Conservation (phyloP, 768 basidiomycete species). For the Leccinum variicolor region DNA sequence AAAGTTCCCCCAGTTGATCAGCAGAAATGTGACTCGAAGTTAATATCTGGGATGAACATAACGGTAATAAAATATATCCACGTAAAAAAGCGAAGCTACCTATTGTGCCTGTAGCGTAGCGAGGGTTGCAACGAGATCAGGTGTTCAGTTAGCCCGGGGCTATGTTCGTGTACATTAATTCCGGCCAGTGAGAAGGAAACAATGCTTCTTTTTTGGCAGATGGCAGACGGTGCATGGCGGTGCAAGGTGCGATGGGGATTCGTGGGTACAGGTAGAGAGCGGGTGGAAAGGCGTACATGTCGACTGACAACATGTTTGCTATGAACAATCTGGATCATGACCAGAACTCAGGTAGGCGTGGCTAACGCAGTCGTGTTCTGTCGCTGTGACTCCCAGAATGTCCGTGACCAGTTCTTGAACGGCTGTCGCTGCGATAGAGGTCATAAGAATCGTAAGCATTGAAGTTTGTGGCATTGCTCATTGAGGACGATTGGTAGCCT, state of each 20-base stretch:
- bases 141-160: not conserved
- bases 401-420: slow-evolving; percentile 42
- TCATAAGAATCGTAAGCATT: slow-evolving; percentile 30
- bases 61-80: slow-evolving; percentile 29
- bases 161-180: slow-evolving; percentile 4
- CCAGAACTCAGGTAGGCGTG: slow-evolving; percentile 11
- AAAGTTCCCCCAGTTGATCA: slow-evolving; percentile 13
- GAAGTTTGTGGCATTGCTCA: slow-evolving; percentile 17
- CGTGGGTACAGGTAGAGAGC: not conserved
- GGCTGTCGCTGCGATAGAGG: slow-evolving; percentile 37
- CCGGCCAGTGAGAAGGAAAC: slow-evolving; percentile 3
- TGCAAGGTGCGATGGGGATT: slow-evolving; percentile 1
- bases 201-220: slow-evolving; percentile 2
- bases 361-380: slow-evolving; percentile 19
- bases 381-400: slow-evolving; percentile 22
- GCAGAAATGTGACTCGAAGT: slow-evolving; percentile 11
- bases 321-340: slow-evolving; percentile 9
- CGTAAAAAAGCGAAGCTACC: slow-evolving; percentile 20
- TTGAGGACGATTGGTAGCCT: slow-evolving; percentile 48
- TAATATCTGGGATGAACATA: slow-evolving; percentile 20
- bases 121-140: slow-evolving; percentile 5
- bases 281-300: not conserved
- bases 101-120: slow-evolving; percentile 9
- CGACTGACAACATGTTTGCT: slow-evolving; percentile 1
- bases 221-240: slow-evolving; percentile 1